These are phyloP conservation scores for Lecanicillium sp. DNA, from an alignment of 2,329 filamentous ascomycete species.

Conservation along the genomic window DNA sequence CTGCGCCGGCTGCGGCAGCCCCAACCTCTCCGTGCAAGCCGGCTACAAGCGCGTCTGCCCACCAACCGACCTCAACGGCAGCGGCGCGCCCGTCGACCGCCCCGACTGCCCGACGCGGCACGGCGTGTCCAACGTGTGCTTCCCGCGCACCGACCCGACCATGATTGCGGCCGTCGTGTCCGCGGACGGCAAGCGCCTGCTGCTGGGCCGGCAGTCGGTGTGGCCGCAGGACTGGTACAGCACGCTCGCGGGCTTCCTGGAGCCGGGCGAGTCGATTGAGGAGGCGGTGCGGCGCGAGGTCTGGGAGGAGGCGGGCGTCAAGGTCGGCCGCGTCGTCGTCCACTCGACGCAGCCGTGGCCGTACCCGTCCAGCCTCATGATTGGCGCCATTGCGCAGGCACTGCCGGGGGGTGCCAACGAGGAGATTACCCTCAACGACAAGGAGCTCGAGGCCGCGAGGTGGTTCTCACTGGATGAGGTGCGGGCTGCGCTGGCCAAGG, in stretches of 20 bases:
- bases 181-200: slow-evolving; percentile 64
- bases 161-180: slow-evolving; percentile 93
- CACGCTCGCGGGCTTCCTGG: slow-evolving; percentile 80
- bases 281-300: slow-evolving; percentile 78
- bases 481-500: slow-evolving; percentile 60
- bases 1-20: slow-evolving; percentile 81
- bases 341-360: slow-evolving; percentile 86
- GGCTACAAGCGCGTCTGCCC: slow-evolving; percentile 78
- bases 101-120: slow-evolving; percentile 72
- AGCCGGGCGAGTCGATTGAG: slow-evolving; percentile 78
- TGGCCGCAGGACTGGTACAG: slow-evolving; percentile 84
- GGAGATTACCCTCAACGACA: slow-evolving; percentile 77
- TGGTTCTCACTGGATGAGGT: slow-evolving; percentile 86
- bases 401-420: slow-evolving; percentile 58
- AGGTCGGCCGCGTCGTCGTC: slow-evolving; percentile 68
- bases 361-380: slow-evolving; percentile 79
- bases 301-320: slow-evolving; percentile 78
- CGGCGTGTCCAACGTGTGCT: slow-evolving; percentile 82
- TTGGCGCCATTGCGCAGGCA: slow-evolving; percentile 81
- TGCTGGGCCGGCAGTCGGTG: slow-evolving; percentile 78
- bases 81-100: slow-evolving; percentile 42
- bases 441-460: slow-evolving; percentile 80
- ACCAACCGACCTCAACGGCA: slow-evolving; percentile 52
- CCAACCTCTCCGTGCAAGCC: slow-evolving; percentile 69
- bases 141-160: slow-evolving; percentile 87